A percentile compares a stretch with the other conserved stretches of the same genome.
Evolutionary conservation across 768 basidiomycete species (phyloP).

Genomic region (Lactarius sanguifluus): DNA sequence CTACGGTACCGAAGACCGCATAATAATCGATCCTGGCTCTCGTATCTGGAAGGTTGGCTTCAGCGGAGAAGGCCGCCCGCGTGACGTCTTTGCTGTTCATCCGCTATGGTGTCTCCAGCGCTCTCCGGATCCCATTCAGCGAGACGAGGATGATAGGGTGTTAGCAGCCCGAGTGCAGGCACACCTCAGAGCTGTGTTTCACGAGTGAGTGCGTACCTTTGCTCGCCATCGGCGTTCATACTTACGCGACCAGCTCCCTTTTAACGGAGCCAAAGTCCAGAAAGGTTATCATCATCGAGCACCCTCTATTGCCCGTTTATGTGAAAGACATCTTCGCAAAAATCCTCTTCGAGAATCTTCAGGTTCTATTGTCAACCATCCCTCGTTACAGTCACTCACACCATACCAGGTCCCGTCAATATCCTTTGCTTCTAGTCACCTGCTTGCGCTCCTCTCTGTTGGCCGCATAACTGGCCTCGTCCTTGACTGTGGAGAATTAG

Average conservation of each 20-base stretch:
- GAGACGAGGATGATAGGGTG: slow-evolving; percentile 71
- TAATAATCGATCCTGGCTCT: slow-evolving; percentile 93
- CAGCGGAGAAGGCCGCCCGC: slow-evolving; percentile 89
- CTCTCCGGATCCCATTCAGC: slow-evolving; percentile 51
- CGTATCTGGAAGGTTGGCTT: slow-evolving; percentile 97
- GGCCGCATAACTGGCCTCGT: slow-evolving; percentile 94
- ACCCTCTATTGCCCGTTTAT: slow-evolving; percentile 79
- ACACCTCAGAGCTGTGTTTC: slow-evolving; percentile 75
- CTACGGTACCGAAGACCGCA: slow-evolving; percentile 94
- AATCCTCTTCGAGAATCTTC: slow-evolving; percentile 85
- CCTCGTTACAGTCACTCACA: not conserved
- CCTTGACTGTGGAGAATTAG: slow-evolving; percentile 88
- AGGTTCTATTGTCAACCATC: slow-evolving; percentile 46
- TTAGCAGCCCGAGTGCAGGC: slow-evolving; percentile 69
- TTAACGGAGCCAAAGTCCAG: slow-evolving; percentile 93
- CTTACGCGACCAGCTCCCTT: slow-evolving; percentile 59
- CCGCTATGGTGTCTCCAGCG: slow-evolving; percentile 63
- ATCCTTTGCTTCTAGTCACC: slow-evolving; percentile 87
- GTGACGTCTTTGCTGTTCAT: slow-evolving; percentile 74
- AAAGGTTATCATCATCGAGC: slow-evolving; percentile 91
- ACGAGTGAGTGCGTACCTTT: slow-evolving; percentile 58
- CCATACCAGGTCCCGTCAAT: slow-evolving; percentile 79
- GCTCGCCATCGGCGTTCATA: slow-evolving; percentile 29
- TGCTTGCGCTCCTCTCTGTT: slow-evolving; percentile 80
- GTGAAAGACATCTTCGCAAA: slow-evolving; percentile 88